Evolutionary conservation across 805 yeast genomes (phyloP).

Genomic region (Zygosaccharomyces siamensis): DNA sequence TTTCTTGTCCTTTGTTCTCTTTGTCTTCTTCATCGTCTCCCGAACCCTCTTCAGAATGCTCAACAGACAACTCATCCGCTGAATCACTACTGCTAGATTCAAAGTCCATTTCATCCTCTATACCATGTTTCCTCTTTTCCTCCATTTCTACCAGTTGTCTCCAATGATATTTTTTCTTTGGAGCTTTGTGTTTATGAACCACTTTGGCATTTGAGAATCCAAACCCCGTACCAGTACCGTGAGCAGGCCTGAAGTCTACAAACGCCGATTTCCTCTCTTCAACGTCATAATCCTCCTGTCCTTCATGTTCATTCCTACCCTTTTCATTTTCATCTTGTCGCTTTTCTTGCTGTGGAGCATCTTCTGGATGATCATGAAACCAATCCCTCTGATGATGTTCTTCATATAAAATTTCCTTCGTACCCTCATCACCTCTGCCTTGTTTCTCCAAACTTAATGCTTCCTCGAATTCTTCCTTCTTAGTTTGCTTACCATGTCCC

Average conservation of each 20-base stretch:
- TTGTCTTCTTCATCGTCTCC: conserved; percentile 19
- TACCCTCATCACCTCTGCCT: conserved; percentile 61
- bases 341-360: background rate
- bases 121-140: conserved; percentile 40
- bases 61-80: conserved; percentile 11
- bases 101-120: conserved; percentile 63
- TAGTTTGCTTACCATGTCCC: conserved; percentile 70
- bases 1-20: background rate
- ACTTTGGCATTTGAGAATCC: conserved; percentile 56
- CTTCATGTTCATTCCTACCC: conserved; percentile 21
- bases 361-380: conserved; percentile 37
- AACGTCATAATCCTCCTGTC: conserved; percentile 21
- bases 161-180: conserved; percentile 70
- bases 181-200: conserved; percentile 34
- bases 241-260: conserved; percentile 65
- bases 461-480: conserved; percentile 63
- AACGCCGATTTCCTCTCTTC: conserved; percentile 40
- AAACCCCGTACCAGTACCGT: conserved; percentile 59
- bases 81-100: conserved; percentile 34
- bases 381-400: conserved; percentile 60
- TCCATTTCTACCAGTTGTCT: conserved; percentile 48
- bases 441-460: conserved; percentile 67
- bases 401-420: conserved; percentile 63
- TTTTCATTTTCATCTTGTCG: conserved; percentile 8
- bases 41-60: conserved; percentile 7